Base-by-base conservation (phyloP, 2,329 filamentous ascomycete genomes). In the Acephala macrosclerotiorum region DNA sequence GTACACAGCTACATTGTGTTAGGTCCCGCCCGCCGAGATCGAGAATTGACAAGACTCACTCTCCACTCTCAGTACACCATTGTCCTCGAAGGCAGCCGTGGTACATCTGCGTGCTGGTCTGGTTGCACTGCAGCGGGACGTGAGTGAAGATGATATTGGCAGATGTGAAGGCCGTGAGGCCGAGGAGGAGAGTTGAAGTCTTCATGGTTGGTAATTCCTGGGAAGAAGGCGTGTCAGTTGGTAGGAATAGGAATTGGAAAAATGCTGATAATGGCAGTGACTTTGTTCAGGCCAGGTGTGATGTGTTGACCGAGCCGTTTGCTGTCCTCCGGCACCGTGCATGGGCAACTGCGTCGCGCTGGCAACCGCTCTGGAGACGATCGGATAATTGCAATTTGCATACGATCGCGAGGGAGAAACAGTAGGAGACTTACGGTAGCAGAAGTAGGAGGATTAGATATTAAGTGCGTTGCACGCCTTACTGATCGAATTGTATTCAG, bases 131-230 rank as follows among this genome's bases (percentile, higher is more conserved):
- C 25, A 83, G 79, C 58, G 81, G 77, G 9, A 82, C 79, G 75
- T 79, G 80, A 42, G 75, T 73, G 73, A 84, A 83, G 66, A 81
- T 79, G 73, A 85, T 84, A 72, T 84, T 85, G 61, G 81, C 82
- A 6, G 75, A 74, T 22, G 76, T 75, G 18, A 79, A 67, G 60
- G 76, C 76, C 61, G 75, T 77, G 63, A 80, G 71, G 70, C 68
- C 74, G 7, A 76, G 66, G 56, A 72, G 68, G 58, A 75, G 59
- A 61, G 72, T 56, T 40, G 65, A 47, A 59, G 65, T 45, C 68
- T 72, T 76, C 75, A 76, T 76, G 53, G 35, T 72, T 64, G 33
- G 58, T 59, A 58, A 68, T 64, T 53, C 29, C 49, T 53, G 49
- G 29, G 9, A 33, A 9, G 29, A 53, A 53, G 12, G 3, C n/a